A percentile compares a stretch with the other conserved stretches of the same genome.
These are phyloP conservation scores for Hanseniaspora mollemarum DNA, from an alignment of 805 yeast genomes.

Conservation along the genomic window DNA sequence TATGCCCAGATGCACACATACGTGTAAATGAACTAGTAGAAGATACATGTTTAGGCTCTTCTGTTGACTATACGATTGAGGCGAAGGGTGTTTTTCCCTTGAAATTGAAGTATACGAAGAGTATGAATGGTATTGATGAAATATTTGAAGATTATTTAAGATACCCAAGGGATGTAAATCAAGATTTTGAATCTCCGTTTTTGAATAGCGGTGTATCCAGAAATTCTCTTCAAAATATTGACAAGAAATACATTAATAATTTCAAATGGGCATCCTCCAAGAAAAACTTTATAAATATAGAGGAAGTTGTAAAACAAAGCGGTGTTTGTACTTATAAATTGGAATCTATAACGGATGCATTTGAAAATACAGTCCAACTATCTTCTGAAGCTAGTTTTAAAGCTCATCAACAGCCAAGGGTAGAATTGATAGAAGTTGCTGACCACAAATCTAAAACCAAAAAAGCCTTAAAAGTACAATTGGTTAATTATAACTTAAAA, in stretches of 20 bases:
- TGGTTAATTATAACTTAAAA: slow-evolving; percentile 22
- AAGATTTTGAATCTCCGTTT: slow-evolving; percentile 34
- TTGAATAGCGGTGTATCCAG: slow-evolving; percentile 24
- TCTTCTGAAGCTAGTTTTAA: slow-evolving; percentile 18
- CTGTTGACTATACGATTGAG: slow-evolving; percentile 42
- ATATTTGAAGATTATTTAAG: slow-evolving; percentile 39
- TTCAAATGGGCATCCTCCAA: slow-evolving; percentile 36
- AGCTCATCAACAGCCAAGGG: slow-evolving; percentile 44
- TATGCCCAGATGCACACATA: slow-evolving; percentile 67
- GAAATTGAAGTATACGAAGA: slow-evolving; percentile 44
- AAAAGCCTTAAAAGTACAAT: slow-evolving; percentile 29
- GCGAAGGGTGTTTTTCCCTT: slow-evolving; percentile 73
- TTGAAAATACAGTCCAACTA: slow-evolving; percentile 48
- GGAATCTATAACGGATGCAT: slow-evolving; percentile 51
- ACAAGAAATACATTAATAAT: slow-evolving; percentile 28
- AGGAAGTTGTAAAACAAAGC: slow-evolving; percentile 32
- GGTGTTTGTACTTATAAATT: slow-evolving; percentile 50
- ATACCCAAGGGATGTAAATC: slow-evolving; percentile 28
- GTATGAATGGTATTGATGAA: slow-evolving; percentile 28
- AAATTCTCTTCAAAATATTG: slow-evolving; percentile 24
- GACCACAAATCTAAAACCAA: slow-evolving; percentile 31
- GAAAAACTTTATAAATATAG: slow-evolving; percentile 36
- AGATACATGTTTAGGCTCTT: slow-evolving; percentile 54
- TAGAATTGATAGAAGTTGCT: neutral
- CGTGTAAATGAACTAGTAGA: neutral